Conservation (phyloP, 257 asterid species). For the Przewalskia tangutica region DNA sequence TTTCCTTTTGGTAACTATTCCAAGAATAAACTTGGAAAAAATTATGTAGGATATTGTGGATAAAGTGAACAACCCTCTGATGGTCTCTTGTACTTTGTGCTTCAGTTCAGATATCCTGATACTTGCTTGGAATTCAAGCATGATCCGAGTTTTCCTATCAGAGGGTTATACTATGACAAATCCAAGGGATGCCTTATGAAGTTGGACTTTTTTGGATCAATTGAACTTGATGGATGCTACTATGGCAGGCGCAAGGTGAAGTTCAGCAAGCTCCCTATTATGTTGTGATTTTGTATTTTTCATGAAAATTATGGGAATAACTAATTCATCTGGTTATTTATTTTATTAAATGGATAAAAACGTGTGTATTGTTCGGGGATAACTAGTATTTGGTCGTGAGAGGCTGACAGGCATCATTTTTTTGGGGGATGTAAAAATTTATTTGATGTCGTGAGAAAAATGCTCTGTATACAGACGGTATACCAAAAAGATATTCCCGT, state of each 20-base stretch:
- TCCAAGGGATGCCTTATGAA: constrained; percentile 87
- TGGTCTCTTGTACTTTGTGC: constrained; percentile 1
- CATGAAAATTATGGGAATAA: not conserved
- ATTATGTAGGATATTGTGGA: not conserved
- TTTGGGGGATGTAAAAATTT: not conserved
- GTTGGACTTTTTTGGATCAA: constrained; percentile 94
- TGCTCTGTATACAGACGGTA: no score
- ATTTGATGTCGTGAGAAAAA: not conserved
- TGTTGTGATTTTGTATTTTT: not conserved
- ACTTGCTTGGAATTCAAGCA: constrained; percentile 71
- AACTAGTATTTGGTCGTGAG: not conserved
- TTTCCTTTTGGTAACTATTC: not conserved
- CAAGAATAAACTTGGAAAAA: not conserved
- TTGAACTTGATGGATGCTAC: constrained; percentile 95
- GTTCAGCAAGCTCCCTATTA: not conserved
- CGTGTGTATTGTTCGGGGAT: not conserved
- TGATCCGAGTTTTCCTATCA: constrained; percentile 78
- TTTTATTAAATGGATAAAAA: not conserved
- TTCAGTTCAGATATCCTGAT: constrained; percentile 87
- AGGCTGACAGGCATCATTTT: not conserved
- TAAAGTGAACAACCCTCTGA: no score
- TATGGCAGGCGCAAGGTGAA: constrained; percentile 88
- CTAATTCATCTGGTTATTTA: not conserved
- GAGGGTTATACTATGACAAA: constrained; percentile 92
- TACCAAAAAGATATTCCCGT: not conserved